Base-by-base conservation (phyloP, 352 stramenopile species). In the Phytopythium oedochilum region DNA sequence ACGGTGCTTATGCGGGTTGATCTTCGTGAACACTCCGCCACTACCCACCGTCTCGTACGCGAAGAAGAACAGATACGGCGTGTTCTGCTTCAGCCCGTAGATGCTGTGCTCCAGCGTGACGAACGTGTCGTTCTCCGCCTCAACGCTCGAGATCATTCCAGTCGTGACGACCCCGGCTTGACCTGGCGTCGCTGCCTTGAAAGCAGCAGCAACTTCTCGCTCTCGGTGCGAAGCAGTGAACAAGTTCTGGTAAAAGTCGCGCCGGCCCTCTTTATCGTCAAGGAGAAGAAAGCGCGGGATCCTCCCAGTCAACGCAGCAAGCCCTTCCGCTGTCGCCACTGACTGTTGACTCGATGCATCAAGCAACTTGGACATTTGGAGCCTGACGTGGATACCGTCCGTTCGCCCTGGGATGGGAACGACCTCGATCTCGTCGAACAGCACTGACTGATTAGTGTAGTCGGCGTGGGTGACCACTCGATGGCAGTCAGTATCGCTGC, bases 371-470 rank as follows among this genome's bases (percentile, higher is more conserved):
- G 78, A 87, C 20, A 89, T 61, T 2, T 60, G 35, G 2, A 92
- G 52, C 55, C 61, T 59, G 23, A 94, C 69, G 15, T 63, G 66
- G 44, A 89, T 59, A 17, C 55, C 66, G 36, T 85, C 69, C 0
- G 70, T 86, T 28, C 62, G 62, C 12, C 70, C 79, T 7, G 60
- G 31, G 8, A 89, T 53, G 7, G 81, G 61, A n/a, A 32, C 15
- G 0, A 86, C 51, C 3, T 65, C 36, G 17, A 88, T 63, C 25
- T 87, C 68, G 34, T 94, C 84, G 23, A 83, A 53, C 28, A 83
- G 36, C 0, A 71, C 59, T 0, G 84, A 91, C 43, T 89, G 78
- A 43, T 92, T 94, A 6, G 78, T 78, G 61, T 90, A 94, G 44
- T 94, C 82, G 0, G 80, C 81, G 59, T 90, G 77, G 0, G 84